Evolutionary conservation across 2,329 filamentous ascomycete species (phyloP), one percentile per base, ranked within the genome.

Genomic region (Macroventuria anomochaeta): DNA sequence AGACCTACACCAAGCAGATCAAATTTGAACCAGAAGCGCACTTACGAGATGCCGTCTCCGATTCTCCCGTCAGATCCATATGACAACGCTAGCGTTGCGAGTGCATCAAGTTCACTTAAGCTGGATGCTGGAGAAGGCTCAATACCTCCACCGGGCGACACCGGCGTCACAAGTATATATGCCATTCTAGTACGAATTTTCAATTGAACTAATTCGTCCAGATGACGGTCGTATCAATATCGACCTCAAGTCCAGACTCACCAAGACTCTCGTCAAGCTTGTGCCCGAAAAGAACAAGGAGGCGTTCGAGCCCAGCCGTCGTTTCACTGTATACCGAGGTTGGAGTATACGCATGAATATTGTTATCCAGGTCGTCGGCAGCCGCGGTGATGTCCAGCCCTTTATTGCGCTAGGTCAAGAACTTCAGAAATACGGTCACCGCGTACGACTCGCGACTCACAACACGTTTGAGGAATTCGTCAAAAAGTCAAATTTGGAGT

Each of bases 361-460:
- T 31, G 80, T 83, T 3, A 81, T 85, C 44, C 81, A 83, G 48
- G 79, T 83, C 4, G 81, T 85, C 0, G 79, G 79, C n/a, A 77
- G 73, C 5, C 73, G 79, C 8, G 82, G 82, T 2, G 82, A 84
- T 62, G 80, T 84, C 1, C 84, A 87, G 48, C 84, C 84, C 0
- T 86, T 87, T 48, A 72, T 86, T 42, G 81, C 83, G 0, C 73
- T 87, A 1, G 84, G 81, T 7, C 78, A 76, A 31, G 76, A 79
- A 15, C 65, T 86, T 0, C 69, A 77, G 18, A 43, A 46, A 17
- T 57, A 61, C 43, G 64, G 64, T 5, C 67, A 70, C 46, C 58
- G 67, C 20, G 63, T 70, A 12, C 61, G 67, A 13, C 7, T 70
- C 5, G 65, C 65, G 18, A 70, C 65, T 2, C 67, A 70, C 31